phyloP scores from a whole-genome alignment of 306 rosid genomes.

The Fragaria iinumae region DNA sequence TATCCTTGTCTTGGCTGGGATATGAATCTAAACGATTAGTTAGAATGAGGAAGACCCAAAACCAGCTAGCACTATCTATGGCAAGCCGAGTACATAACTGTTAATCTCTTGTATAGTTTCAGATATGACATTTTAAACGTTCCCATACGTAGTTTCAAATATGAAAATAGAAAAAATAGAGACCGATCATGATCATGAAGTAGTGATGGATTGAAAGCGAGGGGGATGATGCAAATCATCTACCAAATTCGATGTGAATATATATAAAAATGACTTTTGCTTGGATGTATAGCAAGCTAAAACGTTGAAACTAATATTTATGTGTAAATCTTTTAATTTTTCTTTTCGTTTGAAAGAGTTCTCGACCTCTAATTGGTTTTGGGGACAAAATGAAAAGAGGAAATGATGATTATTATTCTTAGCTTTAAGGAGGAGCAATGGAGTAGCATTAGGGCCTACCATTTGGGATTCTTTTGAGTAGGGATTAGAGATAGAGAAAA shows the following conservation, averaged over 20 bases:
- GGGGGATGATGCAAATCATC: slow-evolving; percentile 58
- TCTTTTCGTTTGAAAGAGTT: slow-evolving; percentile 20
- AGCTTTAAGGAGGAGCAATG: slow-evolving; percentile 97
- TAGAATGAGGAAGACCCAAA: slow-evolving; percentile 21
- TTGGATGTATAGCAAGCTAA: slow-evolving; percentile 95
- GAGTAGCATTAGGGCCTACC: slow-evolving; percentile 59
- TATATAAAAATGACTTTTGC: slow-evolving; percentile 65
- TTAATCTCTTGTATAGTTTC: background rate
- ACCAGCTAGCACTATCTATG: background rate
- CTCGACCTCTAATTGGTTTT: background rate
- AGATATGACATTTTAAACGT: slow-evolving; percentile 22
- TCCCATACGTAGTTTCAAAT: slow-evolving; percentile 25
- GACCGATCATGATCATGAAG: background rate
- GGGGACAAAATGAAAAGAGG: slow-evolving; percentile 41
- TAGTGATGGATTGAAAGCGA: slow-evolving; percentile 22
- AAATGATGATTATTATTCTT: slow-evolving; percentile 52
- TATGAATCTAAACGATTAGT: slow-evolving; percentile 21
- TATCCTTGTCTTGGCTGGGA: slow-evolving; percentile 26
- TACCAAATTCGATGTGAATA: slow-evolving; percentile 75
- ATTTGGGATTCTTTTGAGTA: slow-evolving; percentile 25
- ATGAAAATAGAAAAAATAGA: background rate
- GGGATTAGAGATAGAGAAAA: slow-evolving; percentile 29
- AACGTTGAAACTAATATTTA: slow-evolving; percentile 66
- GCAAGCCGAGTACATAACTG: background rate
- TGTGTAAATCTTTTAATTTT: background rate